Evolutionary conservation across 1,284 basidiomycete genomes (phyloP), one percentile per base, ranked within the genome.

Genomic region (Tylopilus sp.): DNA sequence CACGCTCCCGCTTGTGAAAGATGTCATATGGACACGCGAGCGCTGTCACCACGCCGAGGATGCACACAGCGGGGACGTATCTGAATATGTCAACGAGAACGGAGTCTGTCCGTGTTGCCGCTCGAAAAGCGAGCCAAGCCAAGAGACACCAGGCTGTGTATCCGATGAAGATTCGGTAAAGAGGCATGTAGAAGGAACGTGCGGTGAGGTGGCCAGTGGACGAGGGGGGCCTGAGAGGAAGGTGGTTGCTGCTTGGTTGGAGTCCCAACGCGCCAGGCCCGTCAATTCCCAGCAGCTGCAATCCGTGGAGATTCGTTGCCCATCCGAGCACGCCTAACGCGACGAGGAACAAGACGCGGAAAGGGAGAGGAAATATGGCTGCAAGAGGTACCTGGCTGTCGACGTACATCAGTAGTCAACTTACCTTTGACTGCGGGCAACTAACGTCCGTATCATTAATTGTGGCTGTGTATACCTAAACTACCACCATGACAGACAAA

Each of bases 221-320:
- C 56, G 59, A 46, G 53, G 58, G 55, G 49, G 68, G 61, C 31
- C 53, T 50, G n/a, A 59, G 55, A 38, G 63, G 65, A 15, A 69
- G 55, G 35, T 42, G 29, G 45, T 49, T 57, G 47, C 66, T 61
- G 35, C 68, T 66, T 12, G 68, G 62, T 48, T 76, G 74, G 15
- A 89, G 69, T 50, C 84, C 84, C 59, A 96, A 76, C 5, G 82
- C 82, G 59, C 75, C 70, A 9, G 79, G 73, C 1, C 80, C 82
- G 66, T 96, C 91, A 37, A 96, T 72, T 14, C 86, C 84, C n/a
- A 87, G 72, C 4, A 76, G 55, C 56, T 85, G 74, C 35, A 96
- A 79, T 41, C 88, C 80, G 68, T 96, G 92, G 7, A 96, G 72
- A 69, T 96, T 96, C 31, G 84, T 81, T 0, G 91, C 91, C 89